Percentiles rank a stretch among this genome's conserved stretches.
Conservation (phyloP, 441 rosid genomes). For the Populus hybrid region DNA sequence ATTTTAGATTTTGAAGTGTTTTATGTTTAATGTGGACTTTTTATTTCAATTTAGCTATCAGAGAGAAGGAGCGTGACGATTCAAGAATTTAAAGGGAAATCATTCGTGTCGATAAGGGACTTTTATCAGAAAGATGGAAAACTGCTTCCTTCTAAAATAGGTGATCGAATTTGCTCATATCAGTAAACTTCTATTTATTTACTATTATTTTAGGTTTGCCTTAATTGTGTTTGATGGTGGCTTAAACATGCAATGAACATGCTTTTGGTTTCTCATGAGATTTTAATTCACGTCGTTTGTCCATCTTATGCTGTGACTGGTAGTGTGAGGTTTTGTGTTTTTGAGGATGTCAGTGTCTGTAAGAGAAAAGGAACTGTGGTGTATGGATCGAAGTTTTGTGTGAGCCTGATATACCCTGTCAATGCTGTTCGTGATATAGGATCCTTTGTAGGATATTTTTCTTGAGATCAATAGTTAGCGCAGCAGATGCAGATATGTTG, state of each 20-base stretch:
- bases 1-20: not conserved
- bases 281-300: not conserved
- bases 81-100: slow-evolving; percentile 45
- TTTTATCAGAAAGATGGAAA: slow-evolving; percentile 38
- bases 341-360: not conserved
- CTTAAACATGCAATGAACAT: not conserved
- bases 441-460: not conserved
- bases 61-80: slow-evolving; percentile 46
- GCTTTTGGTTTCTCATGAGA: not conserved
- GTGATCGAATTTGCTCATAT: slow-evolving; percentile 26
- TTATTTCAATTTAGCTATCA: slow-evolving; percentile 49
- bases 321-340: not conserved
- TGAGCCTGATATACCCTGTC: not conserved
- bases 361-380: not conserved
- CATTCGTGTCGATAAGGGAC: slow-evolving; percentile 52
- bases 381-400: not conserved
- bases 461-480: not conserved
- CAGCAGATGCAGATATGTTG: not conserved
- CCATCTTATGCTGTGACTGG: not conserved
- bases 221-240: not conserved
- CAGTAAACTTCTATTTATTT: not conserved
- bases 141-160: slow-evolving; percentile 43
- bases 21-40: not conserved
- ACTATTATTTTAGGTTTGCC: not conserved
- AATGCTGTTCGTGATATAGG: not conserved